Conservation (phyloP, 148 eudicot genomes). For the Chenopodium formosanum region DNA sequence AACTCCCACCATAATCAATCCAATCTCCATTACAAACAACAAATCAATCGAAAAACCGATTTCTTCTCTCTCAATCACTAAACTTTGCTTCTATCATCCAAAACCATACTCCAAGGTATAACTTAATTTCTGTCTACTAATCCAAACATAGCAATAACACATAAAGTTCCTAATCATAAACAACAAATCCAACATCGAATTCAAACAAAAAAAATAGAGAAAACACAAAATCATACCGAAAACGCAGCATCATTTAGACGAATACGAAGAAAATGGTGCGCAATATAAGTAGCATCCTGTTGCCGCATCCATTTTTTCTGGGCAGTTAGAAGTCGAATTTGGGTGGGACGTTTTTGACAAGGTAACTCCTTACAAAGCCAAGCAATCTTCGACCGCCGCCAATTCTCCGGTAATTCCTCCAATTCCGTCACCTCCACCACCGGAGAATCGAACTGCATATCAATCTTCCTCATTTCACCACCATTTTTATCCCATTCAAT, state of each 20-base stretch:
- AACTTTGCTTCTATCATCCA: not conserved
- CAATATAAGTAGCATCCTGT: conserved; percentile 68
- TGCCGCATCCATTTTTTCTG: conserved; percentile 88
- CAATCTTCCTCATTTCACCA: conserved; percentile 27
- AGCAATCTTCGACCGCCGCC: conserved; percentile 82
- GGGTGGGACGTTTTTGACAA: conserved; percentile 51
- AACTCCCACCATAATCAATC: too few relatives aligned
- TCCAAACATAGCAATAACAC: too few relatives aligned
- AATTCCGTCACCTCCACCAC: conserved; percentile 62
- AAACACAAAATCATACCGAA: conserved; percentile 40
- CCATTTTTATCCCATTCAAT: conserved; percentile 24
- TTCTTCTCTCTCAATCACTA: too few relatives aligned
- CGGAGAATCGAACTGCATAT: conserved; percentile 37
- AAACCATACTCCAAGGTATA: too few relatives aligned
- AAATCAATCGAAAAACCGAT: too few relatives aligned
- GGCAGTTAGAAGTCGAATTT: conserved; percentile 58
- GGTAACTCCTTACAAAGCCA: conserved; percentile 96
- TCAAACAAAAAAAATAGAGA: not conserved
- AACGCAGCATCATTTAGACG: conserved; percentile 83
- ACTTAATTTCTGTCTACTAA: too few relatives aligned
- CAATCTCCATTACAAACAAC: not conserved
- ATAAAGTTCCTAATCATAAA: too few relatives aligned
- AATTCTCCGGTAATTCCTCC: conserved; percentile 76
- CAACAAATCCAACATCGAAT: too few relatives aligned
- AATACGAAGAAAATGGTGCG: conserved; percentile 73